Evolutionary conservation across 305 asterid species (phyloP), one percentile per base, ranked within the genome.

Genomic region (Fraxinus paxiana): DNA sequence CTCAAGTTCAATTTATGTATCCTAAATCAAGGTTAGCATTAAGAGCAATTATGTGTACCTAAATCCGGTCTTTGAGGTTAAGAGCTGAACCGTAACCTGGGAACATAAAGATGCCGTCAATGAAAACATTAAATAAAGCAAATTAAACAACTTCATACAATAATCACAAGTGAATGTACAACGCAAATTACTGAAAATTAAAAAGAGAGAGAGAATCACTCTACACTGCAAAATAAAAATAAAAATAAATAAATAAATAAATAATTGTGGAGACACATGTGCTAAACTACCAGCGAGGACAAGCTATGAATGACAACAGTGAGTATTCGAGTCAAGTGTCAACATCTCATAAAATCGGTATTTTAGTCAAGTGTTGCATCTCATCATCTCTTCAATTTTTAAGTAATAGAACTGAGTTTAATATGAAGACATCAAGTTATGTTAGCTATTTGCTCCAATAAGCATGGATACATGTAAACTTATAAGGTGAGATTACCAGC

Each of bases 11-110:
- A 28, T 30, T 69, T 13, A 28, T 26, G 17, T 67, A 69, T 69
- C 43, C 10, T n/a, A 80, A 77, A 31, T 35, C 65, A 79, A 80
- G 71, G 72, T 75, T 35, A 76, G 79, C 15, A 78, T 85, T 83
- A 63, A 79, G 76, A 65, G 80, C 34, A 83, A 76, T 22, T 75
- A 85, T 83, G 84, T 31, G 83, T 90, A 93, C 99, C 99, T 94
- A 88, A 94, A 96, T 84, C 99, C 98, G 28, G 99, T 96, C 88
- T 96, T 96, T 61, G 99, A 96, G 84, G 98, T 96, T 84, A 96
- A 89, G 85, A 94, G 92, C 92, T 96, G 99, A 76, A 96, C 89
- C 0, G 94, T 94, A 31, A 93, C 91, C 99, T 96, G 95, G 24
- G 80, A 87, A 90, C 72, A 85, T 77, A 85, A 81, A 70, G 85